These are phyloP conservation scores for Anthoceros angustus DNA, from an alignment of 225 moss, liverwort and hornwort species.

Conservation along the genomic window DNA sequence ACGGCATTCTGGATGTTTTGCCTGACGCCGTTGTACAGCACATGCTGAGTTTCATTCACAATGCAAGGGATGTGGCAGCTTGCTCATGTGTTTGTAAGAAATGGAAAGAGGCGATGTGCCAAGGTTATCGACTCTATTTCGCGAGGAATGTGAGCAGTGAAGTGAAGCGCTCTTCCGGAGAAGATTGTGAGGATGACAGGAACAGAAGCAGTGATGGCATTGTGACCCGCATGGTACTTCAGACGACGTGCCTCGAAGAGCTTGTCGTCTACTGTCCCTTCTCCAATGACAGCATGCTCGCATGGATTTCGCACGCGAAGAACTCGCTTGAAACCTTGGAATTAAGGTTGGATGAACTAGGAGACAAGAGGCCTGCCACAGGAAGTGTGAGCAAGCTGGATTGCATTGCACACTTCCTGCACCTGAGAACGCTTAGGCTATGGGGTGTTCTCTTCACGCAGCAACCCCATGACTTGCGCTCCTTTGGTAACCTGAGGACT, in stretches of 20 bases:
- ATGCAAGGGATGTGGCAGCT: constrained; percentile 29
- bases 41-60: constrained; percentile 30
- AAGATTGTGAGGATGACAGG: too few relatives aligned
- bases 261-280: constrained; percentile 36
- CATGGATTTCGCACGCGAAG: constrained; percentile 34
- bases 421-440: constrained; percentile 28
- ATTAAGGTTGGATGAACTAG: constrained; percentile 32
- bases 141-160: constrained; percentile 31
- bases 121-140: constrained; percentile 31
- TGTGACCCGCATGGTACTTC: constrained; percentile 29
- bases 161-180: constrained; percentile 19
- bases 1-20: constrained; percentile 19
- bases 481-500: constrained; percentile 26
- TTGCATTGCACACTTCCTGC: constrained; percentile 23
- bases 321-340: constrained; percentile 25
- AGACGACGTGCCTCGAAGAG: constrained; percentile 25
- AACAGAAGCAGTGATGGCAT: constrained; percentile 15
- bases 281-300: constrained; percentile 30
- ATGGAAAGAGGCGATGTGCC: constrained; percentile 40
- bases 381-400: constrained; percentile 39
- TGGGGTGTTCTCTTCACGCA: constrained; percentile 38
- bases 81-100: constrained; percentile 34
- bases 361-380: constrained; percentile 34
- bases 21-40: constrained; percentile 30
- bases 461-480: constrained; percentile 30